Evolutionary conservation across 306 rosid genomes (phyloP), one percentile per base, ranked within the genome.

Genomic region (Styphnolobium japonicum): DNA sequence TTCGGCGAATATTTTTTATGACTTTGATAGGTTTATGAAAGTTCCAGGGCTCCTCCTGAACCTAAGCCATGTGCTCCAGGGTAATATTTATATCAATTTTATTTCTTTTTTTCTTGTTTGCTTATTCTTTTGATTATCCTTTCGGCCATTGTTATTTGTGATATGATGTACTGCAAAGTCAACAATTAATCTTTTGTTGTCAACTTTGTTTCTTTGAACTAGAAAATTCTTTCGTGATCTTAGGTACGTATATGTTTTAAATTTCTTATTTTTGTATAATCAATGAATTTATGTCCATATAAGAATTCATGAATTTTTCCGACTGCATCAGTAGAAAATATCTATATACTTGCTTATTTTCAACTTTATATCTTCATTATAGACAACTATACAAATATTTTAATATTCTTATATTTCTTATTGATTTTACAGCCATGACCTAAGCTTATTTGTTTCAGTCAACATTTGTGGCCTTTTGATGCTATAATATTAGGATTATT

Each of bases 21-120:
- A 95, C 73, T 87, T 95, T 21, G 93, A 91, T 12, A 80, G 74
- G 45, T 91, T 91, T 70, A 88, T 92, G 98, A 95, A 62, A 60
- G 98, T 95, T 61, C 98, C 98, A 0, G 88, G 98, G 98, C 92
- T 49, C 92, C 96, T 76, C 97, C 98, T 5, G 96, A 91, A 83
- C 53, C 48, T 4, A 83, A 23, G 29, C 89, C 97, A 7, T 94
- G 92, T 71, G 37, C 79, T 10, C 89, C 97, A 97, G 95, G 95
- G 98, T 88, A 86, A 84, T 61, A 33, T 11, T 68, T 77, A 45
- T 19, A 10, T 62, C 55, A 43, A 7, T 56, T 49, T 7, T 52
- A 2, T 42, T 63, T 11, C 22, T 21, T 51, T n/a, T 31, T 34
- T 16, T 6, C 10, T n/a, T 34, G 42, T 21, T 53, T 51, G 2